Evolutionary conservation across 2,329 filamentous ascomycete genomes (phyloP).

Genomic region (Apiospora pterosperma): DNA sequence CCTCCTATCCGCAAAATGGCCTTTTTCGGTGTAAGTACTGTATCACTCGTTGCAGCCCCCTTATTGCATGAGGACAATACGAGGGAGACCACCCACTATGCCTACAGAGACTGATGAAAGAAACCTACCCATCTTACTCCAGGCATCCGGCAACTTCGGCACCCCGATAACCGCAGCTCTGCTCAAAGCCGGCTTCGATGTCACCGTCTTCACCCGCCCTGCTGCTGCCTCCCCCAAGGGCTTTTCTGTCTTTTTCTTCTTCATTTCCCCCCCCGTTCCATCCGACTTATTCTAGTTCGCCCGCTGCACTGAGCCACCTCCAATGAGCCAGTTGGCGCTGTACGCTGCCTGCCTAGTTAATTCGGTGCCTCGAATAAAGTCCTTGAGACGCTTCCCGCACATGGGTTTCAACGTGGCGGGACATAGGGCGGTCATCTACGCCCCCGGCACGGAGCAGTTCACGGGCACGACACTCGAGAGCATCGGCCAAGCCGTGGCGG

Average conservation of each 20-base stretch:
- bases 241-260: neutral
- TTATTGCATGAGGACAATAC: neutral
- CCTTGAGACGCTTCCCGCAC: conserved; percentile 16
- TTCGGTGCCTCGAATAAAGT: conserved; percentile 1
- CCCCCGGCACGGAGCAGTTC: conserved; percentile 22
- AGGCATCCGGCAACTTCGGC: conserved; percentile 27
- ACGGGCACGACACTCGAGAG: conserved; percentile 25
- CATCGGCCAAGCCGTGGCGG: conserved; percentile 21
- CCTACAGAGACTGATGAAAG: neutral
- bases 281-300: neutral
- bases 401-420: conserved; percentile 26
- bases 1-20: conserved; percentile 19
- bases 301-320: neutral
- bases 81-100: neutral
- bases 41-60: neutral
- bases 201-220: conserved; percentile 20
- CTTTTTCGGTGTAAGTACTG: conserved; percentile 21
- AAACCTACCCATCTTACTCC: neutral
- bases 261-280: neutral
- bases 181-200: conserved; percentile 17
- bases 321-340: no score
- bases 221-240: no score
- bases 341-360: no score
- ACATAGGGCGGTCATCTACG: conserved; percentile 21
- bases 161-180: conserved; percentile 22